Percentiles rank a stretch among this genome's conserved stretches.
These are phyloP conservation scores for Sugiyamaella boreocaroliniensis DNA, from an alignment of 805 yeast genomes.

Conservation along the genomic window DNA sequence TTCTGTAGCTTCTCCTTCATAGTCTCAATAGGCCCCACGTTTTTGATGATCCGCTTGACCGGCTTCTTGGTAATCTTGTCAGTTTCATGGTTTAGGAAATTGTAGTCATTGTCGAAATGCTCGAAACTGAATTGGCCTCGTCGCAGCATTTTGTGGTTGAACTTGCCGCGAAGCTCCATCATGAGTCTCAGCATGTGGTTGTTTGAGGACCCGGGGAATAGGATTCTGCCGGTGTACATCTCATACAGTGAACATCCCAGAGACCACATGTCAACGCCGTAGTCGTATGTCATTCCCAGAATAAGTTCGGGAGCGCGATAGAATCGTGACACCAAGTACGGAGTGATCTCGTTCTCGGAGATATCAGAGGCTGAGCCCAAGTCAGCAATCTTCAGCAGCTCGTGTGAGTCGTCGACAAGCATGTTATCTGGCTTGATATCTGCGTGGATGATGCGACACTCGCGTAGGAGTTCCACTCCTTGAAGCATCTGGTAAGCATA, in stretches of 20 bases:
- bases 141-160: slow-evolving; percentile 27
- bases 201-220: slow-evolving; percentile 85
- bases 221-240: slow-evolving; percentile 84
- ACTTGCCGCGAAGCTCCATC: slow-evolving; percentile 29
- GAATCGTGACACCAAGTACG: slow-evolving; percentile 48
- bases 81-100: slow-evolving; percentile 20
- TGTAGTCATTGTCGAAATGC: slow-evolving; percentile 26
- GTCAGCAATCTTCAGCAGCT: slow-evolving; percentile 77
- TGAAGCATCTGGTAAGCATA: slow-evolving; percentile 68
- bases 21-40: slow-evolving; percentile 12
- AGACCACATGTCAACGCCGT: slow-evolving; percentile 86
- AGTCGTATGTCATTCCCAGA: slow-evolving; percentile 54
- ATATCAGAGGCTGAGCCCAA: slow-evolving; percentile 69
- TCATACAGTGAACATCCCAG: slow-evolving; percentile 91
- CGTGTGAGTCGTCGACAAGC: slow-evolving; percentile 51
- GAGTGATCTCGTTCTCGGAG: slow-evolving; percentile 23
- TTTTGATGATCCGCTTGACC: slow-evolving; percentile 13
- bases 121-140: slow-evolving; percentile 21
- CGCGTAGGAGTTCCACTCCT: slow-evolving; percentile 61
- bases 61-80: slow-evolving; percentile 23
- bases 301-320: slow-evolving; percentile 76
- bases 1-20: slow-evolving; percentile 8
- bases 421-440: slow-evolving; percentile 91
- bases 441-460: slow-evolving; percentile 73
- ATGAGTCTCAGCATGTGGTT: slow-evolving; percentile 48